Evolutionary conservation across 2,329 filamentous ascomycete genomes (phyloP).

Genomic region (Cucurbitaria berberidis): DNA sequence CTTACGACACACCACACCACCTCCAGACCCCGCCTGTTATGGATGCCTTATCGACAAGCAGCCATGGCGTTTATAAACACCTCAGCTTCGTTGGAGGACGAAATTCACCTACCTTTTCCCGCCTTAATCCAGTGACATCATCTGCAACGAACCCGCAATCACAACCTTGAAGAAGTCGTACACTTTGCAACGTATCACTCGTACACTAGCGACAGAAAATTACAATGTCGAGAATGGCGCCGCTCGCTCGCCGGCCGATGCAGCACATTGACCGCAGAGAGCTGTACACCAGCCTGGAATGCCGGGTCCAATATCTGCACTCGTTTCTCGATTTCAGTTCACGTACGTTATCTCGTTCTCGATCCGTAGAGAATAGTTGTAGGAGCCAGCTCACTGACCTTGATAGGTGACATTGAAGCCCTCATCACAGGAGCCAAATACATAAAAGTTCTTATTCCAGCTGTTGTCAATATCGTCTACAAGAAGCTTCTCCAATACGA

Average conservation of each 20-base stretch:
- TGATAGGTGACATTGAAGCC: constrained; percentile 70
- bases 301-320: constrained; percentile 74
- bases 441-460: constrained; percentile 80
- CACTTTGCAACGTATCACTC: background rate
- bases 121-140: background rate
- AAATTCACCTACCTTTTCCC: background rate
- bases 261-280: constrained; percentile 73
- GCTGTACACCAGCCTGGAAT: constrained; percentile 73
- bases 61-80: constrained; percentile 10
- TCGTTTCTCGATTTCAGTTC: constrained; percentile 77
- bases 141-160: background rate
- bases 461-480: constrained; percentile 84
- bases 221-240: constrained; percentile 26
- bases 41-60: background rate
- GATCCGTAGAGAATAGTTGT: background rate
- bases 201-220: background rate
- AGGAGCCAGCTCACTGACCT: background rate
- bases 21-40: constrained; percentile 4
- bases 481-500: constrained; percentile 81
- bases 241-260: constrained; percentile 41
- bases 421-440: constrained; percentile 74
- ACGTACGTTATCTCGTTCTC: constrained; percentile 56
- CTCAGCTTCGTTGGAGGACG: background rate
- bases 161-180: background rate
- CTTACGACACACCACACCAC: constrained; percentile 31